Evolutionary conservation across 2,329 filamentous ascomycete species (phyloP), one percentile per base, ranked within the genome.

Genomic region (Aureobasidium mangrovei): DNA sequence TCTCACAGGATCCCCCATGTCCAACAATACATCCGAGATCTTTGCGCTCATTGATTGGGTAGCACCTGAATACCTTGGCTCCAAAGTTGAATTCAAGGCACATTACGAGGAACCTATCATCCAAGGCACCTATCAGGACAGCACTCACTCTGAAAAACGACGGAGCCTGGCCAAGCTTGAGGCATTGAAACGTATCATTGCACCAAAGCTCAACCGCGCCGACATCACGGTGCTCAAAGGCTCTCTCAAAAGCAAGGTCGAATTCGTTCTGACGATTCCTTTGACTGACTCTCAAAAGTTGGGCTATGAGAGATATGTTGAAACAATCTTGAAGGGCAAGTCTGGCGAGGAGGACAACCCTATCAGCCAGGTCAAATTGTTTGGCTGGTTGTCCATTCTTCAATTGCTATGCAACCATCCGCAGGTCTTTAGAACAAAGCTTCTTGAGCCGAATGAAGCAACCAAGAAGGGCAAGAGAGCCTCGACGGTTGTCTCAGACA

Each of bases 1-100:
- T 4, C 74, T 96, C 58, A 95, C 90, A 0, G 91, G 90, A 0
- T 91, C 90, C 0, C 91, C 91, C 0, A 73, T 96, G 49, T 83
- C 87, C 4, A 96, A 95, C 64, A 86, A 88, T 49, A 81, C 95
- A 0, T 73, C 79, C 29, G 91, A 96, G 62, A 95, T 95, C 64
- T 89, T 84, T 64, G 73, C 83, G n/a, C 88, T 95, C 81, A 85
- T 95, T 56, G 80, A 91, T 59, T 95, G 89, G 88, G 82, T 93
- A 48, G 84, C 88, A 1, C 86, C 87, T 0, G 81, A 81, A 27
- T 95, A 88, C 65, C 75, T 95, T 2, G 89, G 88, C 0, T 76
- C 79, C 3, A 69, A 77, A 7, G 62, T 69, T 0, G 84, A 91
- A 62, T 96, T 96, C 66, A 77, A 75, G 24, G 66, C 74, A 0